Evolutionary conservation across 257 asterid species (phyloP).

Genomic region (Solanum neorickii): DNA sequence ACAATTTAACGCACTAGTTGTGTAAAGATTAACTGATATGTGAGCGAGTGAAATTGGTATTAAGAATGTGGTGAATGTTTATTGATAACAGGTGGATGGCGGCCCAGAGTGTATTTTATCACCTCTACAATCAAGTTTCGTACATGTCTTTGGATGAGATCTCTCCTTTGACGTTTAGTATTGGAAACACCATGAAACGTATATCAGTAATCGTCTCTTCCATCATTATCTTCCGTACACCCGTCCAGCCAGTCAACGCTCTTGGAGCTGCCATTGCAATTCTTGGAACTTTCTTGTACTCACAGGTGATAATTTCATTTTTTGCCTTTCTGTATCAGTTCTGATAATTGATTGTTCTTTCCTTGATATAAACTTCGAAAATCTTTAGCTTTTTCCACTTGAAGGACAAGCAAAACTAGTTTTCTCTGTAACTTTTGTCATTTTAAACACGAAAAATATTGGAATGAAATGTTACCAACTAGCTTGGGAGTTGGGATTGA

Average conservation of each 20-base stretch:
- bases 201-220: conserved; percentile 90
- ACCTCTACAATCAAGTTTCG: conserved; percentile 91
- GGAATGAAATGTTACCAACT: neutral
- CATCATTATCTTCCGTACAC: conserved; percentile 86
- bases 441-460: neutral
- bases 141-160: conserved; percentile 97
- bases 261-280: conserved; percentile 96
- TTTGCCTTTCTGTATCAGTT: neutral
- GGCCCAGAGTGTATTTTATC: conserved; percentile 90
- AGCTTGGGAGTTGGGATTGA: neutral
- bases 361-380: neutral
- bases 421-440: neutral
- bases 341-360: neutral
- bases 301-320: conserved; percentile 54
- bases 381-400: neutral
- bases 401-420: neutral
- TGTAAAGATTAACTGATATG: neutral
- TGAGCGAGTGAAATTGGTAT: neutral
- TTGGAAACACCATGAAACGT: conserved; percentile 96
- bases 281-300: conserved; percentile 90
- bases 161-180: conserved; percentile 89
- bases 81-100: conserved; percentile 73
- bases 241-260: conserved; percentile 85
- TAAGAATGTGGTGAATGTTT: conserved; percentile 11
- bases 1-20: neutral